Evolutionary conservation across 1,284 basidiomycete genomes (phyloP), one percentile per base, ranked within the genome.

Genomic region (Moesziomyces globuligerus): DNA sequence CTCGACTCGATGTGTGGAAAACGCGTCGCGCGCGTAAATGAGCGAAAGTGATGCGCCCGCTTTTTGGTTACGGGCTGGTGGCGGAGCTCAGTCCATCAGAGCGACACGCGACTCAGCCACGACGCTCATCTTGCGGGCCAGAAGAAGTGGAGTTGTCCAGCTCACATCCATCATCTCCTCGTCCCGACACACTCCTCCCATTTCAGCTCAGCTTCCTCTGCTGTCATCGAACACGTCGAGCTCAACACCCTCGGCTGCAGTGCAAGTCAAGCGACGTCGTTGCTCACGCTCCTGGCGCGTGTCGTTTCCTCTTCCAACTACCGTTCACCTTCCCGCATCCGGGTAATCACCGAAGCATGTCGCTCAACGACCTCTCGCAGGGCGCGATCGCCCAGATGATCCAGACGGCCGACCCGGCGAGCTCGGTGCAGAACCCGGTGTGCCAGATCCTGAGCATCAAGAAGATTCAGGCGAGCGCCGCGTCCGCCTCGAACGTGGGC

Each of bases 371-470:
- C 29, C 77, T 80, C 28, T 67, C 74, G 18, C 64, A 69, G 62
- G 75, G 76, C 71, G 69, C 70, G 40, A 72, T 80, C 47, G 65
- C 66, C 46, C 60, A 66, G 51, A 80, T 80, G 78, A 64, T 79
- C 40, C 62, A 72, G 49, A 64, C 74, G 6, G 47, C 64, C 9
- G 75, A 76, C 20, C 61, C 73, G n/a, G 44, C 60, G 25, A 58
- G 34, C 47, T 58, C 60, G n/a, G 62, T 73, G 8, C 64, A 70
- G 46, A 74, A 77, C 40, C 75, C 79, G 21, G 64, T 79, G 32
- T 78, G 76, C 49, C 79, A 81, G 55, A 65, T 81, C 26, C 74
- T 81, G 37, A 80, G 76, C 70, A 68, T 81, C 65, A 80, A 79
- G 48, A 81, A 79, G 57, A 80, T 81, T 34, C 59, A 66, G 25